Evolutionary conservation across 805 yeast genomes (phyloP).

Genomic region (Monosporozyma yasuniensis): DNA sequence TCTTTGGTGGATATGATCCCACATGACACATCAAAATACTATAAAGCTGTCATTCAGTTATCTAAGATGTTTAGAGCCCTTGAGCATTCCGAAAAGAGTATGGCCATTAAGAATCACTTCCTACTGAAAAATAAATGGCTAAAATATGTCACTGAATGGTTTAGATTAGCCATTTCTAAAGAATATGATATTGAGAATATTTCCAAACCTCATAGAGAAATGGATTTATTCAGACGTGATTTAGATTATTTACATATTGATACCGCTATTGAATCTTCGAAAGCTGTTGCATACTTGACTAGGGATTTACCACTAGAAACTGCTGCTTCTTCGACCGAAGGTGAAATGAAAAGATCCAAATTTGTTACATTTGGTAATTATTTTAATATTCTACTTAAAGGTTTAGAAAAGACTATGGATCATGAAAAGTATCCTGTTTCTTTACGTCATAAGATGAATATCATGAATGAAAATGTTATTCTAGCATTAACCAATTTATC

Average conservation of each 20-base stretch:
- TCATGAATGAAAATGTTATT: conserved; percentile 55
- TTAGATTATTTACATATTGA: conserved; percentile 44
- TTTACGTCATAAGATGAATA: conserved; percentile 44
- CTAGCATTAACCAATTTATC: conserved; percentile 59
- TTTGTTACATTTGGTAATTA: conserved; percentile 60
- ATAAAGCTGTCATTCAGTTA: conserved; percentile 27
- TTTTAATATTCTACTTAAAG: conserved; percentile 49
- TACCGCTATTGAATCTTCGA: conserved; percentile 56
- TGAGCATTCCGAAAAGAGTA: conserved; percentile 20
- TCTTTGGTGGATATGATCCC: conserved; percentile 21
- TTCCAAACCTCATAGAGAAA: conserved; percentile 29
- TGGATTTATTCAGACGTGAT: conserved; percentile 34
- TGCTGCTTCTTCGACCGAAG: conserved; percentile 46
- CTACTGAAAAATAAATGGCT: conserved; percentile 41
- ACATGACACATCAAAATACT: conserved; percentile 20
- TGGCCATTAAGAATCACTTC: conserved; percentile 36
- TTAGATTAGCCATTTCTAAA: conserved; percentile 41
- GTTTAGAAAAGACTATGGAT: conserved; percentile 33
- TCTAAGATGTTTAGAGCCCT: conserved; percentile 29
- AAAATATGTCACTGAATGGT: conserved; percentile 42
- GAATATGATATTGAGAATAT: conserved; percentile 29
- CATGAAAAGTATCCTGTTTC: conserved; percentile 31
- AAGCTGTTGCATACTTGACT: conserved; percentile 46
- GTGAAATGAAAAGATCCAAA: conserved; percentile 45
- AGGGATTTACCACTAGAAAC: conserved; percentile 50